phyloP scores from a whole-genome alignment of 768 basidiomycete genomes.

The Dacryopinax spathularia region DNA sequence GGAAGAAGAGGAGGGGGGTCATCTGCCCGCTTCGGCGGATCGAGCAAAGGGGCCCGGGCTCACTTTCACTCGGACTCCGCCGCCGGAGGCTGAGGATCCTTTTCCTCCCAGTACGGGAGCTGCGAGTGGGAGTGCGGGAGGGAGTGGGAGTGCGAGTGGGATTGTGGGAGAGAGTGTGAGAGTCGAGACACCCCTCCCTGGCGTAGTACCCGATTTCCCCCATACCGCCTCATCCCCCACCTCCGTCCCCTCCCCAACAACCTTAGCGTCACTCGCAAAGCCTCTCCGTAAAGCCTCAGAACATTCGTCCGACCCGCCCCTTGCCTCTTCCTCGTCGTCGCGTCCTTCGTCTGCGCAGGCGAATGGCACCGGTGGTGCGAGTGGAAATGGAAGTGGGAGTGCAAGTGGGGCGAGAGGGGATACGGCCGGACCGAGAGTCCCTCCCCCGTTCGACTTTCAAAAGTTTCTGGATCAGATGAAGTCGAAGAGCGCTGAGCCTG shows the following conservation, averaged over 20 bases:
- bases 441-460: constrained; percentile 68
- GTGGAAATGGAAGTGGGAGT: too few relatives aligned
- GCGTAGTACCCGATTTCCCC: background rate
- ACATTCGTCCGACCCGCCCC: background rate
- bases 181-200: background rate
- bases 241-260: background rate
- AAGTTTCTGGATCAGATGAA: constrained; percentile 93
- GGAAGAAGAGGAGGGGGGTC: background rate
- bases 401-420: background rate
- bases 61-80: background rate
- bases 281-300: background rate
- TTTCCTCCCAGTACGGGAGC: background rate
- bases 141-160: too few relatives aligned
- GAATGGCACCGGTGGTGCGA: background rate
- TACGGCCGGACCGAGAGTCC: background rate
- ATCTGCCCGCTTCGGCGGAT: background rate
- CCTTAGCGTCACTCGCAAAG: background rate
- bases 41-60: background rate
- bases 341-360: too few relatives aligned
- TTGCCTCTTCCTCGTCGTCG: background rate
- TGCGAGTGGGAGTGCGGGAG: too few relatives aligned
- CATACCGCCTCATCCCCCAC: background rate
- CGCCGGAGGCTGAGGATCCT: background rate
- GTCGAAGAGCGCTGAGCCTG: constrained; percentile 69
- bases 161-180: too few relatives aligned